Conservation (phyloP, 2,329 filamentous ascomycete species). For the Apiospora rasikravindrae region DNA sequence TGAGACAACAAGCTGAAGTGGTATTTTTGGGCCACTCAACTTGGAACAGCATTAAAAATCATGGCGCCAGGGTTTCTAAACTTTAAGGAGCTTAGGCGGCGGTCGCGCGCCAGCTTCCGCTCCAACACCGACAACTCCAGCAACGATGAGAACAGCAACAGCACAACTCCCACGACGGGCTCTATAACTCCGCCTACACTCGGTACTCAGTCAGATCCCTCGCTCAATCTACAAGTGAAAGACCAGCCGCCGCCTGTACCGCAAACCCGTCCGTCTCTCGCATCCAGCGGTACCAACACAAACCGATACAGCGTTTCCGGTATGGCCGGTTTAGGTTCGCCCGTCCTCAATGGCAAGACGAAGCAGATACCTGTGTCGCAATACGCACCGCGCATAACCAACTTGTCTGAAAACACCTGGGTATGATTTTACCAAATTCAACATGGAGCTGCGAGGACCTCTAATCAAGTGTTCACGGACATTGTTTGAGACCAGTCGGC, state of each 20-base stretch:
- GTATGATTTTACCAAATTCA: conserved; percentile 54
- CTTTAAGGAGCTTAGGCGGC: conserved; percentile 74
- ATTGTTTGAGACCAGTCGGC: not conserved
- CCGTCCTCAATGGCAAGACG: conserved; percentile 56
- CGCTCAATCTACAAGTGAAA: conserved; percentile 67
- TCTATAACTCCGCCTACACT: conserved; percentile 79
- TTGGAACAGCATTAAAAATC: conserved; percentile 26
- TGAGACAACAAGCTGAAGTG: not conserved
- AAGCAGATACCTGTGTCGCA: conserved; percentile 70
- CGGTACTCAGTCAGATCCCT: conserved; percentile 68
- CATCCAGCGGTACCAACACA: conserved; percentile 42
- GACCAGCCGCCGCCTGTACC: conserved; percentile 43
- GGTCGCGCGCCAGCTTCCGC: conserved; percentile 76
- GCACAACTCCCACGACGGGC: conserved; percentile 68
- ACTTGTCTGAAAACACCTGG: conserved; percentile 82
- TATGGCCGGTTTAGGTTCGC: conserved; percentile 65
- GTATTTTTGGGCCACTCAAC: conserved; percentile 21
- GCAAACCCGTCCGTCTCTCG: conserved; percentile 44
- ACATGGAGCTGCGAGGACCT: not conserved
- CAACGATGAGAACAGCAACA: conserved; percentile 64
- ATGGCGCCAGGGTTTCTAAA: conserved; percentile 72
- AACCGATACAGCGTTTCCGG: conserved; percentile 70
- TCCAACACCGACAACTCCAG: conserved; percentile 64
- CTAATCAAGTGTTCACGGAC: not conserved
- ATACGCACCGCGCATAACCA: conserved; percentile 80